Conservation (phyloP, 2,329 filamentous ascomycete species). For the Ophiostoma angusticollis region DNA sequence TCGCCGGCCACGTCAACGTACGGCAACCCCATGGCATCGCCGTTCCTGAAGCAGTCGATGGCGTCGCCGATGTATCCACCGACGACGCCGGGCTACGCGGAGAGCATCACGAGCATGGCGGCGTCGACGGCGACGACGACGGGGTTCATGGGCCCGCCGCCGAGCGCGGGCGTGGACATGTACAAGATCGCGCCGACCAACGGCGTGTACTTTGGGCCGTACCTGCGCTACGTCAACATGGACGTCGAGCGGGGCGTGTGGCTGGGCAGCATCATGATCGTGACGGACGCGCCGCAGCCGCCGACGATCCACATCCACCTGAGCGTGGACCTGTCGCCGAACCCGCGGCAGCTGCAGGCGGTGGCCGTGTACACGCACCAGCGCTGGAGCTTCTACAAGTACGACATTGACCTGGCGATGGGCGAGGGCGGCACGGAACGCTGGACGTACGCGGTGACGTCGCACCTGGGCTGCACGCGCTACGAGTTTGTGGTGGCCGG, state of each 20-base stretch:
- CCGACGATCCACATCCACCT: slow-evolving; percentile 94
- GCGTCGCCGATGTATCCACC: slow-evolving; percentile 74
- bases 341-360: slow-evolving; percentile 74
- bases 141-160: slow-evolving; percentile 83
- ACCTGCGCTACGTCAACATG: slow-evolving; percentile 94
- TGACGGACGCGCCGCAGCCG: slow-evolving; percentile 82
- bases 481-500: slow-evolving; percentile 96
- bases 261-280: slow-evolving; percentile 85
- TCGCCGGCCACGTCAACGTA: slow-evolving; percentile 72
- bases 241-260: slow-evolving; percentile 81
- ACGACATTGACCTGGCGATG: slow-evolving; percentile 85
- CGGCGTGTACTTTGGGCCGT: slow-evolving; percentile 94
- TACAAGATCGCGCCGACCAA: slow-evolving; percentile 92
- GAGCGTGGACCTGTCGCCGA: slow-evolving; percentile 80
- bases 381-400: slow-evolving; percentile 90
- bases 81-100: slow-evolving; percentile 70
- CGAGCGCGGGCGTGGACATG: slow-evolving; percentile 78
- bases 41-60: slow-evolving; percentile 55
- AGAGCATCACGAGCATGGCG: slow-evolving; percentile 74
- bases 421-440: slow-evolving; percentile 65
- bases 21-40: slow-evolving; percentile 59
- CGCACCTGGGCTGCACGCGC: slow-evolving; percentile 89
- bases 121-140: slow-evolving; percentile 56
- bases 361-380: slow-evolving; percentile 80
- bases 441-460: slow-evolving; percentile 98